Evolutionary conservation across 2,329 filamentous ascomycete species (phyloP).

Genomic region (Fusarium cicatricum): DNA sequence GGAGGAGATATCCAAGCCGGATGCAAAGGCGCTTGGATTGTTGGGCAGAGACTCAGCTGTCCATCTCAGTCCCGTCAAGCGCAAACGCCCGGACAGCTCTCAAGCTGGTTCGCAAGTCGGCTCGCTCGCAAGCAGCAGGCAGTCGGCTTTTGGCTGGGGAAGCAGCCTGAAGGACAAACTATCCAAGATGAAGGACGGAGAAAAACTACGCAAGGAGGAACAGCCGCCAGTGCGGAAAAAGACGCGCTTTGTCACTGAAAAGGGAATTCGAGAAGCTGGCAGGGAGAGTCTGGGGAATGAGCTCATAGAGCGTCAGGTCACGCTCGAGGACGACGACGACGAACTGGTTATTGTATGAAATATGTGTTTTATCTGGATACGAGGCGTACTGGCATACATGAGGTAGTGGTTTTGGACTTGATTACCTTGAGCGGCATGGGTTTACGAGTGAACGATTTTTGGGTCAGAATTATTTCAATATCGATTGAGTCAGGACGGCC

Average conservation of each 20-base stretch:
- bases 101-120: conserved; percentile 50
- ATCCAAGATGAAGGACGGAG: conserved; percentile 68
- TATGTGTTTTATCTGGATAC: conserved; percentile 19
- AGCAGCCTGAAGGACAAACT: conserved; percentile 63
- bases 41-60: conserved; percentile 53
- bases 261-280: conserved; percentile 79
- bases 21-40: conserved; percentile 52
- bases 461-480: conserved; percentile 29
- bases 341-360: conserved; percentile 59
- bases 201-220: conserved; percentile 53
- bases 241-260: conserved; percentile 81
- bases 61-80: conserved; percentile 67
- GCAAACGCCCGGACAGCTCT: conserved; percentile 61
- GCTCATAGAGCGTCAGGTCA: conserved; percentile 46
- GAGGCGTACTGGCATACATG: conserved; percentile 32
- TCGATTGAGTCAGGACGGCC: conserved; percentile 25
- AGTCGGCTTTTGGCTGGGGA: conserved; percentile 64
- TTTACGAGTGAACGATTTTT: conserved; percentile 38
- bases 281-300: conserved; percentile 74
- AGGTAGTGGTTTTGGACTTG: conserved; percentile 32
- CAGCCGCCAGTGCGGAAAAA: conserved; percentile 69
- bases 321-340: conserved; percentile 58
- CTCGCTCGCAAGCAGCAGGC: conserved; percentile 39
- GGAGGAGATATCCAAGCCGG: conserved; percentile 47
- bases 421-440: conserved; percentile 25